phyloP scores from a whole-genome alignment of 2,329 filamentous ascomycete genomes.

The Fusarium sp. region DNA sequence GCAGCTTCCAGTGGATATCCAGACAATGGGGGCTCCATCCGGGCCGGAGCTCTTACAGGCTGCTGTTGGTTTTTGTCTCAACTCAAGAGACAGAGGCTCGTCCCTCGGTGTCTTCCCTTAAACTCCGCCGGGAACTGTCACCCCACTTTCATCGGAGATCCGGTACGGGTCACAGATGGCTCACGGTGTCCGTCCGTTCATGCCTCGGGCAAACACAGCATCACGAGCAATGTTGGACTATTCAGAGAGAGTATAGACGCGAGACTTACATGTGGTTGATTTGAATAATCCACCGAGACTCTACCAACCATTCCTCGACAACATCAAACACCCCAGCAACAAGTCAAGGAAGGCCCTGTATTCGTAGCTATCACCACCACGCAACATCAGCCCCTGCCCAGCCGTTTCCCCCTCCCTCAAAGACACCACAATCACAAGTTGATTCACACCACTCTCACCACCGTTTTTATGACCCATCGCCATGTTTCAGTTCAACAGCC shows the following conservation, averaged over 20 bases:
- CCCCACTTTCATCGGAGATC: conserved; percentile 45
- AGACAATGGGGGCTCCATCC: conserved; percentile 17
- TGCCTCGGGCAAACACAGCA: neutral
- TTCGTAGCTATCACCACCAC: conserved; percentile 5
- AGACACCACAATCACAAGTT: conserved; percentile 36
- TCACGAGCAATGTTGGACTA: too few relatives aligned
- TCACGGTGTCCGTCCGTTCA: neutral
- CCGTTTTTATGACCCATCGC: conserved; percentile 4
- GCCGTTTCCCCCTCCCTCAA: conserved; percentile 5
- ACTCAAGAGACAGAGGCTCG: neutral
- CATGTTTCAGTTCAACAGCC: conserved; percentile 19
- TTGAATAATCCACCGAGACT: neutral
- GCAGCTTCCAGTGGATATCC: conserved; percentile 10
- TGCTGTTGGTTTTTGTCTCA: too few relatives aligned
- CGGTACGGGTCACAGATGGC: conserved; percentile 24
- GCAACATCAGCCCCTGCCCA: conserved; percentile 19
- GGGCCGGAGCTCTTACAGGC: too few relatives aligned
- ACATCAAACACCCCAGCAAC: conserved; percentile 3
- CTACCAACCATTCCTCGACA: neutral
- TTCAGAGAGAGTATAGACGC: too few relatives aligned
- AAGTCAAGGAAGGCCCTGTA: neutral
- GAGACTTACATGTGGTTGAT: neutral
- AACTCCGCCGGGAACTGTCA: conserved; percentile 31
- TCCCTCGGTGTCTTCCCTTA: neutral
- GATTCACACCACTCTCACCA: conserved; percentile 34